Conservation (phyloP, 2,329 filamentous ascomycete genomes). For the Colletotrichum acutatum region DNA sequence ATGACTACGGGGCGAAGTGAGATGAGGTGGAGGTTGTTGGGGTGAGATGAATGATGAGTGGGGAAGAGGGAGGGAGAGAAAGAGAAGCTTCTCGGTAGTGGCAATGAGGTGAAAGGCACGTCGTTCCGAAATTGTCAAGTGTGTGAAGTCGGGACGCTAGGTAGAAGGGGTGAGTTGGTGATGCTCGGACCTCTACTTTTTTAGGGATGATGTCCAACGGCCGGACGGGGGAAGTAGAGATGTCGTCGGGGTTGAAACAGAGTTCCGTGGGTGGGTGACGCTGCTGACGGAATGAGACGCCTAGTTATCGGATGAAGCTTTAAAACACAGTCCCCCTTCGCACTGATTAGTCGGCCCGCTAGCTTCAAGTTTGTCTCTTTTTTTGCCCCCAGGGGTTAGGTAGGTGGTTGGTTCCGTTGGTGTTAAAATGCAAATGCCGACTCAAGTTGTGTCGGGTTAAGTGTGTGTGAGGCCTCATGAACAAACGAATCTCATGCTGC, state of each 20-base stretch:
- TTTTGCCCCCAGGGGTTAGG: not conserved
- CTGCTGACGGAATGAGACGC: conserved; percentile 29
- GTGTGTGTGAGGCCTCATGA: not conserved
- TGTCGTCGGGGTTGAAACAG: conserved; percentile 33
- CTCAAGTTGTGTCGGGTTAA: not conserved
- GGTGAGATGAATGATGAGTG: not conserved
- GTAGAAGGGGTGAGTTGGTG: not conserved
- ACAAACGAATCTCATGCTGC: not conserved
- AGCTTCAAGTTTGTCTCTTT: not conserved
- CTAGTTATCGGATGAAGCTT: conserved; percentile 30
- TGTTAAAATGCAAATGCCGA: not conserved
- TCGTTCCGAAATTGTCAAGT: not conserved
- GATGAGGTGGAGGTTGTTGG: not conserved
- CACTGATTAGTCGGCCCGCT: conserved; percentile 16
- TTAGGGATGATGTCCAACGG: conserved; percentile 32
- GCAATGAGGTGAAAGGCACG: not conserved
- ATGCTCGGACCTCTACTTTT: conserved; percentile 29
- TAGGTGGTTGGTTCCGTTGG: not conserved
- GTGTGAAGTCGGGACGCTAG: conserved; percentile 13
- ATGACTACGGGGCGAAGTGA: not conserved
- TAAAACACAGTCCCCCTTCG: conserved; percentile 12
- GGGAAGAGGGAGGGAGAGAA: not conserved
- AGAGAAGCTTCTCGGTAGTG: not conserved
- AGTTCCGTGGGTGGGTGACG: conserved; percentile 31
- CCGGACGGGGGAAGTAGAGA: conserved; percentile 20